These are phyloP conservation scores for Trichoderma koningiopsis DNA, from an alignment of 2,329 filamentous ascomycete genomes.

Conservation along the genomic window DNA sequence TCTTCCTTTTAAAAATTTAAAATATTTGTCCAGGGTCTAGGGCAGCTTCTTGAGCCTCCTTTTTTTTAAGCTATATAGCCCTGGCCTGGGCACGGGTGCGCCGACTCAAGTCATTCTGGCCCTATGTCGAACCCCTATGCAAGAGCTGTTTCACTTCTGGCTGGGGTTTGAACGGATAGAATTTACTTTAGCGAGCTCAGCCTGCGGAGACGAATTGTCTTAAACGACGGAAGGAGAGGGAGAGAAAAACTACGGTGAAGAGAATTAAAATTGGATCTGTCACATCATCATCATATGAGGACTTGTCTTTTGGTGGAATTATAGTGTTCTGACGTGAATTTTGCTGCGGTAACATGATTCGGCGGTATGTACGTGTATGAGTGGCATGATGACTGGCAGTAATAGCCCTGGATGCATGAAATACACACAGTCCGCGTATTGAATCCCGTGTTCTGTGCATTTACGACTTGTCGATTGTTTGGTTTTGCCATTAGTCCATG, in stretches of 20 bases:
- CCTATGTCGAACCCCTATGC: constrained; percentile 11
- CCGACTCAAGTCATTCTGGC: neutral
- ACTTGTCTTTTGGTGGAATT: neutral
- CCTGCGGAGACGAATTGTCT: neutral
- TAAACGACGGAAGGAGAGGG: neutral
- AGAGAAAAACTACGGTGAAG: neutral
- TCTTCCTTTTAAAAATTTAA: neutral
- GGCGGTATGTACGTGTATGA: neutral
- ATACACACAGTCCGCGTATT: constrained; percentile 6
- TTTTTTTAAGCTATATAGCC: neutral
- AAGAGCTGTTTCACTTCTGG: constrained; percentile 10
- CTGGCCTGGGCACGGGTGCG: constrained; percentile 5
- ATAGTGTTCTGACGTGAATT: neutral
- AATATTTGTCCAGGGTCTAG: neutral
- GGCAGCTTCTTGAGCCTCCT: constrained; percentile 22
- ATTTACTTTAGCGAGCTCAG: neutral
- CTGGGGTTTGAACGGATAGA: neutral
- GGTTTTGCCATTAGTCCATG: neutral
- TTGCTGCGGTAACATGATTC: neutral
- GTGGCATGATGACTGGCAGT: constrained; percentile 3
- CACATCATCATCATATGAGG: neutral
- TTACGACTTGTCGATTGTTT: neutral
- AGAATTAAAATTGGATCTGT: neutral
- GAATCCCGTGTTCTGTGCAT: neutral
- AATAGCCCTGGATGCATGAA: constrained; percentile 6